Evolutionary conservation across 2,329 filamentous ascomycete genomes (phyloP).

Genomic region (Cryphonectria carpinicola): DNA sequence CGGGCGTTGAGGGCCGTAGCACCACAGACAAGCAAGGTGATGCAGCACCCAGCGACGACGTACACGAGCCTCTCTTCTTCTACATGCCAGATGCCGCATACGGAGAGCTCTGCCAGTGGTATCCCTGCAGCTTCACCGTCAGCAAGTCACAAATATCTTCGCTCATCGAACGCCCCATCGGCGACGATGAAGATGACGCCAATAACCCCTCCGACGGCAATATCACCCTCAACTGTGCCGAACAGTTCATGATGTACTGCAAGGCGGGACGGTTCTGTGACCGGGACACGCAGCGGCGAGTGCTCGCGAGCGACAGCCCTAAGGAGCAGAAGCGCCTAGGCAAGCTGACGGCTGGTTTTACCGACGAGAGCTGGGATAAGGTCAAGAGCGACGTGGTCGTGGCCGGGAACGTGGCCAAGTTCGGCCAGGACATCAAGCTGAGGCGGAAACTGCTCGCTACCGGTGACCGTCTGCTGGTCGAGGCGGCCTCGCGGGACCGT

Average conservation of each 20-base stretch:
- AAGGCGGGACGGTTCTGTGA: background rate
- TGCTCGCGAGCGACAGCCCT: background rate
- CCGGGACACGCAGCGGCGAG: background rate
- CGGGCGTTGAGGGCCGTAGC: too few species aligned
- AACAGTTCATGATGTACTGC: slow-evolving; percentile 8
- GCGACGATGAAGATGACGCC: background rate
- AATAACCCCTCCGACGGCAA: background rate
- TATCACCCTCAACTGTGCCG: slow-evolving; percentile 2
- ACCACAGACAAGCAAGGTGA: background rate
- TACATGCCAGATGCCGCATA: background rate
- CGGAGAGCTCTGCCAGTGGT: slow-evolving; percentile 4
- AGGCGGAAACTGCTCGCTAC: background rate
- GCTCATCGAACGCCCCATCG: background rate
- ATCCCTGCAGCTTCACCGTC: background rate
- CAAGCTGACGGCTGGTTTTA: background rate
- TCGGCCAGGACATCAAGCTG: background rate
- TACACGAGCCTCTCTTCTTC: background rate
- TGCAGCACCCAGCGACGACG: background rate
- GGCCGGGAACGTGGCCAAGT: slow-evolving; percentile 1
- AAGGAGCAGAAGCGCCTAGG: background rate
- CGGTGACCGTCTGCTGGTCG: background rate
- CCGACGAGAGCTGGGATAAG: slow-evolving; percentile 1
- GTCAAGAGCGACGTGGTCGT: slow-evolving; percentile 7
- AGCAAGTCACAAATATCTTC: slow-evolving; percentile 1
- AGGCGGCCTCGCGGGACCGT: background rate